Evolutionary conservation across 2,329 filamentous ascomycete genomes (phyloP), one percentile per base, ranked within the genome.

Genomic region (Botrytis pseudocinerea): DNA sequence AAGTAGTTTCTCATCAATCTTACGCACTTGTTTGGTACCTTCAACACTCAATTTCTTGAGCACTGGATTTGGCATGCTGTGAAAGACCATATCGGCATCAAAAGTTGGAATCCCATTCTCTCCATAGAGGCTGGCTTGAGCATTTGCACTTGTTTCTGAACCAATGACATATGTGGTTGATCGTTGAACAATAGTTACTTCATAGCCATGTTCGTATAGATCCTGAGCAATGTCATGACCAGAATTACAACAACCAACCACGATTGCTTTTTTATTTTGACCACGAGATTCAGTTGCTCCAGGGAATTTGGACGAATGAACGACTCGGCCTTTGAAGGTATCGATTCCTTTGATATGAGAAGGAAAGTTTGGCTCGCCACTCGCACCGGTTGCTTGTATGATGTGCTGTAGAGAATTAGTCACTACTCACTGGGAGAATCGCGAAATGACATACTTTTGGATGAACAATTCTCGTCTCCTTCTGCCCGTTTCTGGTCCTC

Each of bases 191-290:
- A 93, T 90, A 0, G 91, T 93, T 1, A 93, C 87, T 1, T 87
- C 83, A 74, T 89, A 90, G 0, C 91, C 91, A 72, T 89, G 88
- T 76, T 92, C 89, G 46, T 87, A 85, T 77, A 86, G 92, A 75
- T 92, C 89, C 71, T 92, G 90, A 0, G 89, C 87, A 72, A 93
- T 92, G 76, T 93, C 91, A 77, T 92, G 89, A 9, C 85, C 89
- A 0, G 89, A 91, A 80, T 92, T 93, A 80, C 90, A 91, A 1
- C 88, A 89, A 1, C 91, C 91, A 0, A 93, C 84, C 0, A 93
- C 87, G 1, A 92, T 82, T 0, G 88, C 90, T 74, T 87, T 90
- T 79, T 89, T 90, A 1, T 86, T 86, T 28, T 83, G 80, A 22
- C 83, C 81, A 2, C 84, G 79, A 0, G 84, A 74, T 20, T 75